A percentile compares a stretch with the other conserved stretches of the same genome.
Evolutionary conservation across 257 asterid species (phyloP).

Genomic region (Salvia rosmarinus): DNA sequence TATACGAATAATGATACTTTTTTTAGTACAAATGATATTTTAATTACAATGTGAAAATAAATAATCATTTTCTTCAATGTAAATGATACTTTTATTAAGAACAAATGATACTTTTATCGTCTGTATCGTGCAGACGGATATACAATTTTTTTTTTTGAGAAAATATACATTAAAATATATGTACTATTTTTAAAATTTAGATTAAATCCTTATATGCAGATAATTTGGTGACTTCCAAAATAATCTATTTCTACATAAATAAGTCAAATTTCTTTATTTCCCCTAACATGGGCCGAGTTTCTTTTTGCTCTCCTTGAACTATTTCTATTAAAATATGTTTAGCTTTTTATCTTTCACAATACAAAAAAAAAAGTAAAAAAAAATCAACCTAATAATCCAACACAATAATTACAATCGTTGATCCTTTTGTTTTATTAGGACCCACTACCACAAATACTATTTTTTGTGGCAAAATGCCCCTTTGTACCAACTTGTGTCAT

Average conservation of each 20-base stretch:
- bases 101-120: no score
- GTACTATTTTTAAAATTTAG: no score
- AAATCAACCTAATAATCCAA: not conserved
- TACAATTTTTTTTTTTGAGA: no score
- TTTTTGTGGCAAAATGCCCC: conserved; percentile 26
- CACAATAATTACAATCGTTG: conserved; percentile 2
- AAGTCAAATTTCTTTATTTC: not conserved
- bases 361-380: no score
- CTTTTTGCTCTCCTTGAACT: not conserved
- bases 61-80: no score
- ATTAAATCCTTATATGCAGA: not conserved
- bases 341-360: not conserved
- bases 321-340: not conserved
- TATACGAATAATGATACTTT: no score
- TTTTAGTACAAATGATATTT: no score
- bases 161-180: no score
- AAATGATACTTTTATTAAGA: no score
- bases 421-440: not conserved
- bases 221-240: not conserved
- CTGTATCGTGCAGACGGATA: no score
- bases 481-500: conserved; percentile 23
- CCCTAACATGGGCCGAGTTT: not conserved
- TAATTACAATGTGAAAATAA: no score
- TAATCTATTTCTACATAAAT: not conserved
- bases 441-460: conserved; percentile 4